Base-by-base conservation (phyloP, 148 eudicot species). In the Simmondsia chinensis region DNA sequence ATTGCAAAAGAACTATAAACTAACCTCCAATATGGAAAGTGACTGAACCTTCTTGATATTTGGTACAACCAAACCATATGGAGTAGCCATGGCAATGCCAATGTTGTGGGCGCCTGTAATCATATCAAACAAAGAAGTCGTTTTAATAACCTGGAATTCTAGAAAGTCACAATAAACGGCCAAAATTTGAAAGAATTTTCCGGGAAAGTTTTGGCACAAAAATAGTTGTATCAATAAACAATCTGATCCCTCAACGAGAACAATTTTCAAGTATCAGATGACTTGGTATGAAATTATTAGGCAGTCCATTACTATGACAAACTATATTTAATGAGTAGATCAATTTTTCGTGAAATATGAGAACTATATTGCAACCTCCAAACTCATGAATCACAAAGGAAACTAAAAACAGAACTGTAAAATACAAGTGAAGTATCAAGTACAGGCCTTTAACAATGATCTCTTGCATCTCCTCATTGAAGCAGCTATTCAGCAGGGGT, bases 21-120 rank as follows among this genome's bases (percentile, higher is more conserved):
- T 61, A 29, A 84, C 97, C 85, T 89, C 95, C 60, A 76, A 55
- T 49, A 84, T 64, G 39, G 95, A 81, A 49, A 84, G 85, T 13
- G 82, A 75, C 44, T 89, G 95, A 61, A 81, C 95, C 44, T 76
- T 81, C 69, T 89, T 89, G 20, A 84, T 74, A 73, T 81, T 89
- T 35, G 97, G 97, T 50, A 89, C 97, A 49, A 89, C 97, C 46
- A 84, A 62, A 68, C 95, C 97, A 59, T 66, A 39, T 43, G 81
- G 85, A 56, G 97, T 84, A 60, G 97, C 97, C 97, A 89, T 89
- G 39, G 97, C 95, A 57, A 89, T 66, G 39, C 97, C 97, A 64
- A 89, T 74, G 61, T 89, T 89, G 54, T 89, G 97, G 37, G 80
- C 61, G 20, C 97, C 97, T 89, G 37, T n/a, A 48, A 21, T 18